These are phyloP conservation scores for Vitis hybrid DNA, from an alignment of 177 flowering plant species.

Conservation along the genomic window DNA sequence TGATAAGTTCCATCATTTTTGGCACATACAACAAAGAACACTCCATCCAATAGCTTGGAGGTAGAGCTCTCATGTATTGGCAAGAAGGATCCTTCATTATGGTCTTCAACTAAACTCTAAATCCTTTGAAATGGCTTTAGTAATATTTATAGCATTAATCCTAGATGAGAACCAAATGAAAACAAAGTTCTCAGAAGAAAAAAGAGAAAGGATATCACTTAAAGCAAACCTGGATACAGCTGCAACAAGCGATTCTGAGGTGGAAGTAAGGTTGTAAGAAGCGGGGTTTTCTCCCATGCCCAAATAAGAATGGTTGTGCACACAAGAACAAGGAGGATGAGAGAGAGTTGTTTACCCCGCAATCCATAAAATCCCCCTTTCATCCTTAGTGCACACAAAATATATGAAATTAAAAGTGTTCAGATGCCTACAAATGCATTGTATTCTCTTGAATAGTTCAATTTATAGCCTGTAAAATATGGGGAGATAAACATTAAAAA, in stretches of 20 bases:
- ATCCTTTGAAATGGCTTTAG: no score
- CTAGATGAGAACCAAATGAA: neutral
- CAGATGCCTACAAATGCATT: neutral
- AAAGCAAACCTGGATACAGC: conserved; percentile 50
- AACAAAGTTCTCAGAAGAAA: neutral
- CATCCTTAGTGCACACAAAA: conserved; percentile 40
- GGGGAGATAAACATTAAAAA: neutral
- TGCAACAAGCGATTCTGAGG: conserved; percentile 29
- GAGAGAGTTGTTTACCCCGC: conserved; percentile 48
- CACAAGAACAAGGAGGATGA: conserved; percentile 52
- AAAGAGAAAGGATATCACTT: neutral
- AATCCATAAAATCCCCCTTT: conserved; percentile 51
- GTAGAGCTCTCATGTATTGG: no score
- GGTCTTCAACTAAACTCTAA: no score
- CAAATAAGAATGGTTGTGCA: conserved; percentile 53
- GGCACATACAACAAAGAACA: no score
- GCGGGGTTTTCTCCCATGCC: conserved; percentile 58
- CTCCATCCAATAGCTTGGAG: no score
- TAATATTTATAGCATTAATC: neutral
- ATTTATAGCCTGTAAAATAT: neutral
- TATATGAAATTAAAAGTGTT: neutral
- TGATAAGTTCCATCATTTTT: no score
- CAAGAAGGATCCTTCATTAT: no score
- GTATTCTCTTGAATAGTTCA: neutral
- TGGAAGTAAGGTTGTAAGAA: conserved; percentile 42